phyloP scores from a whole-genome alignment of 2,329 filamentous ascomycete species.

The Colletotrichum plurivorum region DNA sequence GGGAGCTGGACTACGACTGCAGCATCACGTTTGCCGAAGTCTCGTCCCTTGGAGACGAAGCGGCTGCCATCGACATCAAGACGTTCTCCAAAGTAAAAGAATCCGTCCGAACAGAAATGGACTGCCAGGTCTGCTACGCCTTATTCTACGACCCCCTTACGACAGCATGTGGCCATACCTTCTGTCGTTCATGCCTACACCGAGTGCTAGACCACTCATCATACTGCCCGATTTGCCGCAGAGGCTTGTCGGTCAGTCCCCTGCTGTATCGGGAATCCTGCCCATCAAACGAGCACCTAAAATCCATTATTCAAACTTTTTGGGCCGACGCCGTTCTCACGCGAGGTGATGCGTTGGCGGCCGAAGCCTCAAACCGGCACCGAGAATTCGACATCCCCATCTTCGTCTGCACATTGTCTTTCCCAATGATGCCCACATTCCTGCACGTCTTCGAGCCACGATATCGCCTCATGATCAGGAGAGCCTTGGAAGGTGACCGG shows the following conservation, averaged over 20 bases:
- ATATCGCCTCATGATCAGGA: slow-evolving; percentile 90
- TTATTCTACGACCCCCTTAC: slow-evolving; percentile 87
- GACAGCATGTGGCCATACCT: slow-evolving; percentile 89
- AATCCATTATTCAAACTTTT: slow-evolving; percentile 75
- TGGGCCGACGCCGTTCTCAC: slow-evolving; percentile 76
- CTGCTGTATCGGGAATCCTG: slow-evolving; percentile 56
- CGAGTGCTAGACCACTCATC: slow-evolving; percentile 83
- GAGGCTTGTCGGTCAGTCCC: slow-evolving; percentile 68
- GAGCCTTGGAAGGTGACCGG: slow-evolving; percentile 79
- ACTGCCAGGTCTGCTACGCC: slow-evolving; percentile 91
- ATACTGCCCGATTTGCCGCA: slow-evolving; percentile 86
- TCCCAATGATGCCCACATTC: slow-evolving; percentile 87
- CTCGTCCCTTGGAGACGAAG: slow-evolving; percentile 42
- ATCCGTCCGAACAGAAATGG: slow-evolving; percentile 77
- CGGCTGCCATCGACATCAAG: slow-evolving; percentile 47
- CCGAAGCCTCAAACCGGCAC: slow-evolving; percentile 69
- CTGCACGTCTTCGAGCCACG: slow-evolving; percentile 94
- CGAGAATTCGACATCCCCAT: slow-evolving; percentile 76
- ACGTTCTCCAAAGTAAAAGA: slow-evolving; percentile 71
- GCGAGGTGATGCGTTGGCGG: slow-evolving; percentile 67
- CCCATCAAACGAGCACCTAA: slow-evolving; percentile 74
- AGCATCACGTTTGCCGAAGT: slow-evolving; percentile 66
- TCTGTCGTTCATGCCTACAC: slow-evolving; percentile 85
- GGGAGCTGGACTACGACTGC: slow-evolving; percentile 69
- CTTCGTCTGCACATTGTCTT: slow-evolving; percentile 86